Conservation (phyloP, 768 basidiomycete genomes). For the Auriscalpium microsporum region DNA sequence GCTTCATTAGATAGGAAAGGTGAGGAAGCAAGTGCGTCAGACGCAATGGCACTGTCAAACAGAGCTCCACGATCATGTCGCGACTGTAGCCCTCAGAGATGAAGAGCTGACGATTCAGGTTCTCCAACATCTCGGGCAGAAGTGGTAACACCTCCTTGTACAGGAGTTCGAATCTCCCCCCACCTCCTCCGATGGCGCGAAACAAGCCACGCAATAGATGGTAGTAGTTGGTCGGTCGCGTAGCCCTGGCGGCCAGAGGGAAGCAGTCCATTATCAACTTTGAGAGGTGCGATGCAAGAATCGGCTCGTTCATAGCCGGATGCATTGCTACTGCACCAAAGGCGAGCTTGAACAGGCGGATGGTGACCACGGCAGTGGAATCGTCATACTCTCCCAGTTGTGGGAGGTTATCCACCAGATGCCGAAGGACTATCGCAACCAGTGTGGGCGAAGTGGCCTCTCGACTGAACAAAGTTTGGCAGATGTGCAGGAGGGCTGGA, state of each 20-base stretch:
- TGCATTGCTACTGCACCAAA: constrained; percentile 77
- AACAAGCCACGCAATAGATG: constrained; percentile 88
- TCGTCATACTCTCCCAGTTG: constrained; percentile 82
- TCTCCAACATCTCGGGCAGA: constrained; percentile 95
- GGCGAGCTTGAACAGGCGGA: constrained; percentile 92
- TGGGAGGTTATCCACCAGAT: constrained; percentile 75
- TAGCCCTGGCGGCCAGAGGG: constrained; percentile 83
- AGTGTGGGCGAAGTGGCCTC: constrained; percentile 73
- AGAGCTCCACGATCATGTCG: constrained; percentile 95
- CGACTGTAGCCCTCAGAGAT: constrained; percentile 73
- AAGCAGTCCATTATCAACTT: constrained; percentile 96
- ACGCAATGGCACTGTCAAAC: constrained; percentile 91
- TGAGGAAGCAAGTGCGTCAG: constrained; percentile 94
- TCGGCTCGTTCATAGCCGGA: constrained; percentile 75
- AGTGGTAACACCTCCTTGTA: constrained; percentile 96
- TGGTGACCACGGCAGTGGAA: constrained; percentile 70
- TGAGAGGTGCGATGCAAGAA: constrained; percentile 87
- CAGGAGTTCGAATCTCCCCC: constrained; percentile 85
- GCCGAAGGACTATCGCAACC: constrained; percentile 81
- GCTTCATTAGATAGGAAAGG: constrained; percentile 92
- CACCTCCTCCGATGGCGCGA: constrained; percentile 85
- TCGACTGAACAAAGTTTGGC: constrained; percentile 73
- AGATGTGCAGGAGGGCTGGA: constrained; percentile 71
- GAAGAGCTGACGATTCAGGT: constrained; percentile 81
- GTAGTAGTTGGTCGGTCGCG: constrained; percentile 88